Evolutionary conservation across 345 rosid genomes (phyloP).

Genomic region (Pistacia atlantica): DNA sequence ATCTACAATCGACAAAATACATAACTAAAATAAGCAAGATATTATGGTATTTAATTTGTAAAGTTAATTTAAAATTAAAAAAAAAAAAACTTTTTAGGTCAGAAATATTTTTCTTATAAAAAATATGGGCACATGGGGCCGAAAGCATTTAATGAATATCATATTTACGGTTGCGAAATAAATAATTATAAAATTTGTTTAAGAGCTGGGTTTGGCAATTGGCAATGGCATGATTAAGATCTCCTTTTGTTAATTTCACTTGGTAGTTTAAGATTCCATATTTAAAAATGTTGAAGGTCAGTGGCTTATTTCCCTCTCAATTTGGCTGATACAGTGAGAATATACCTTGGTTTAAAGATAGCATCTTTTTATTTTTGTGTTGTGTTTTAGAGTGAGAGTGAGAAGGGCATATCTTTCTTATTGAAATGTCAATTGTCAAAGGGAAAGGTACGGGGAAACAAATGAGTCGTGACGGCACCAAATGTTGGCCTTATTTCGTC

Average conservation of each 20-base stretch:
- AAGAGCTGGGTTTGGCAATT: no score
- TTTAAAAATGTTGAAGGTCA: not conserved
- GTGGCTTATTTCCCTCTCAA: no score
- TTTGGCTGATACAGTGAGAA: slow-evolving; percentile 3
- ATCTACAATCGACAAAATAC: not conserved
- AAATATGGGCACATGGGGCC: not conserved
- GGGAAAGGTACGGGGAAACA: not conserved
- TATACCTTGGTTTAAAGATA: not conserved
- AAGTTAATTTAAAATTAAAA: no score
- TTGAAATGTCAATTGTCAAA: slow-evolving; percentile 7
- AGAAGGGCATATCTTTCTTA: not conserved
- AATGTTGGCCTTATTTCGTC: not conserved
- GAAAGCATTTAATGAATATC: not conserved
- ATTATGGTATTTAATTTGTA: no score
- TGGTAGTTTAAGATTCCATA: not conserved
- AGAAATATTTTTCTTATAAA: no score
- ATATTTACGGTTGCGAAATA: not conserved
- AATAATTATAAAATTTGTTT: not conserved
- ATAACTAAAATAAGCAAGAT: not conserved
- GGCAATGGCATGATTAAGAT: no score
- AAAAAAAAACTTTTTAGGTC: no score
- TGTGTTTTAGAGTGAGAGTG: not conserved
- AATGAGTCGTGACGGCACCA: slow-evolving; percentile 12
- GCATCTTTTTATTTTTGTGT: not conserved
- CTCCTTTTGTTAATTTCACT: no score